Base-by-base conservation (phyloP, 2,329 filamentous ascomycete species). In the Teratosphaeria zuluensis region DNA sequence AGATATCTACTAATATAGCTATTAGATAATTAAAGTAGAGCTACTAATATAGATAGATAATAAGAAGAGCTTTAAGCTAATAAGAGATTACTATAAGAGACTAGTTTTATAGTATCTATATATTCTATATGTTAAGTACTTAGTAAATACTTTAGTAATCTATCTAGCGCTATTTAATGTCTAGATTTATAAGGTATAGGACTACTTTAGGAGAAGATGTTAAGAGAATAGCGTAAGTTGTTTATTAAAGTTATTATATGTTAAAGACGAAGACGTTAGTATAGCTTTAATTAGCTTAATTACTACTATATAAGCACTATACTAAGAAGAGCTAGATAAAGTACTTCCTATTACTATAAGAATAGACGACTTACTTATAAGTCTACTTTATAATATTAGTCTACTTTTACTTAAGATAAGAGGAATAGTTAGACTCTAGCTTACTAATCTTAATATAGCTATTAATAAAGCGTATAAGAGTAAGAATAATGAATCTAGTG, bases 11-110 rank as follows among this genome's bases (percentile, higher is more conserved):
- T 78, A 77, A 19, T 80, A 86, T 66, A 81, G 84, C 38, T 81
- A 88, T 63, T 96, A 92, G 92, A 86, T 86, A 14, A 81, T 96
- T 52, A 90, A 90, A 0, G 90, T 89, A 1, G 92, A 96, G 74
- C 83, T 96, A 19, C 75, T 96, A 58, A 84, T 95, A 75, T 82
- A 87, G 16, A 73, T 73, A 62, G 58, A 62, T 61, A 54, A 33
- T 8, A 63, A 68, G 38, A 63, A 75, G 46, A 83, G 82, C 2
- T 82, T 87, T 61, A 76, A 80, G 59, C 75, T 78, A 53, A 84
- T 82, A 11, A 81, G 80, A 61, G 76, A 81, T 3, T 96, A 92
- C 73, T 91, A 92, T 69, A 87, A 92, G 63, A 81, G 81, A 31
- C 78, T 96, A 60, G 88, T 92, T 55, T 79, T 90, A 64, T 86